Evolutionary conservation across 2,329 filamentous ascomycete species (phyloP).

Genomic region (Aspergillus udagawae): DNA sequence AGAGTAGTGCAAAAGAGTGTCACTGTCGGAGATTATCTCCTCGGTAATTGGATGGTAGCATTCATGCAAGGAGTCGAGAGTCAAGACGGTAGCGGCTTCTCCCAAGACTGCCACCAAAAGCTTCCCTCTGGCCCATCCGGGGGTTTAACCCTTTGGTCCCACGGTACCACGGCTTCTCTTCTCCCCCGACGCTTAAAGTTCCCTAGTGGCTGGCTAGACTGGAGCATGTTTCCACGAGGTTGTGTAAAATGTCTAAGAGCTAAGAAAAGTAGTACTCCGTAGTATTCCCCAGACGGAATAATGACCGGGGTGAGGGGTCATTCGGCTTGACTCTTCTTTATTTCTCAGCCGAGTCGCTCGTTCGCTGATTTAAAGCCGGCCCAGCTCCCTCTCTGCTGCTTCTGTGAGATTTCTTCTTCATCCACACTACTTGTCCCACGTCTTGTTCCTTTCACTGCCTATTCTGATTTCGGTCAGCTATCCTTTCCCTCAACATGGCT

Average conservation of each 20-base stretch:
- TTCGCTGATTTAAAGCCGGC: background rate
- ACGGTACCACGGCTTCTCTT: background rate
- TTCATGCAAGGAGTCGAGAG: background rate
- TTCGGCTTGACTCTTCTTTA: background rate
- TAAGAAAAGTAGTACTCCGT: no score
- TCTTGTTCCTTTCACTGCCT: background rate
- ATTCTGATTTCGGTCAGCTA: background rate
- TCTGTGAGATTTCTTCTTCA: background rate
- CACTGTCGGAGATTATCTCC: background rate
- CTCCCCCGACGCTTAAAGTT: background rate
- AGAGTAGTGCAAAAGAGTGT: background rate
- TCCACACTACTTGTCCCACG: background rate
- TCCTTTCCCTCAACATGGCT: background rate
- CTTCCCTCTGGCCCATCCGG: background rate
- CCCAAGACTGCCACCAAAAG: background rate
- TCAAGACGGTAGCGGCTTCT: background rate
- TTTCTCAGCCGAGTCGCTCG: background rate
- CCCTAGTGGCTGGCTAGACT: background rate
- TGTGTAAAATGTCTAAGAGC: no score
- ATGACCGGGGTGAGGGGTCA: background rate
- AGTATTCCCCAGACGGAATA: background rate
- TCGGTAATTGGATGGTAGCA: no score
- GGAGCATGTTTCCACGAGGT: background rate
- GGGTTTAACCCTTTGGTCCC: background rate
- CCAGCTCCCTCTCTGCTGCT: background rate